Base-by-base conservation (phyloP, 2,329 filamentous ascomycete species). In the Cyphellophora attinorum region DNA sequence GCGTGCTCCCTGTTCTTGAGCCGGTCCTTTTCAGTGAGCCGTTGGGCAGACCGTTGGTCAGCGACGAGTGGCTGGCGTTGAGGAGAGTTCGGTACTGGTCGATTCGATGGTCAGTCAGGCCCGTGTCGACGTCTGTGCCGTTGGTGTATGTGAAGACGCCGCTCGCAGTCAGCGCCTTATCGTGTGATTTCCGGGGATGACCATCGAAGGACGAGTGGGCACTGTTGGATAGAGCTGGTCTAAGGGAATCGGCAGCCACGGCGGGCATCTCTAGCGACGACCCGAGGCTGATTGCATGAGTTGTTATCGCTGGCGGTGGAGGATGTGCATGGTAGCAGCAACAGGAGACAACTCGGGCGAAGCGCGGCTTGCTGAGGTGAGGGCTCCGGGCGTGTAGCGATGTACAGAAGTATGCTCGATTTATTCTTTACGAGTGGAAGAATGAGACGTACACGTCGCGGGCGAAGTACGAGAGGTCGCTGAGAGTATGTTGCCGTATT, bases 111-210 rank as follows among this genome's bases (percentile, higher is more conserved):
- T 64, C 60, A 33, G 58, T 43, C 34, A 58, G 52, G 34, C 51
- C 58, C n/a, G 54, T 48, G 42, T 64, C 62, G 37, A 57, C 56
- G 52, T 62, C 62, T 31, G 56, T 53, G 47, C 60, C 61, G 47
- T 61, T 59, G 17, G 61, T 64, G 56, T 62, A 65, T 33, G 65
- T 49, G 47, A 66, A 65, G 19, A 63, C 58, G 44, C 64, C 64
- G 35, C 61, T 58, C 8, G 21, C 21, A n/a, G 21, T 25, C 18
- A 63, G 51, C 28, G 52, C 51, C 45, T 62, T 65, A 32, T 66
- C 62, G 48, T 61, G 51, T 23, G 59, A 55, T 50, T 64, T 65
- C 14, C 57, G 56, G 17, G 58, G 51, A 19, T 52, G 45, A 25
- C 59, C 55, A 36, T 63, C 62, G 31, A 63, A 58, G 23, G 60